Conservation (phyloP, 2,329 filamentous ascomycete species). For the Diaporthe australafricana region DNA sequence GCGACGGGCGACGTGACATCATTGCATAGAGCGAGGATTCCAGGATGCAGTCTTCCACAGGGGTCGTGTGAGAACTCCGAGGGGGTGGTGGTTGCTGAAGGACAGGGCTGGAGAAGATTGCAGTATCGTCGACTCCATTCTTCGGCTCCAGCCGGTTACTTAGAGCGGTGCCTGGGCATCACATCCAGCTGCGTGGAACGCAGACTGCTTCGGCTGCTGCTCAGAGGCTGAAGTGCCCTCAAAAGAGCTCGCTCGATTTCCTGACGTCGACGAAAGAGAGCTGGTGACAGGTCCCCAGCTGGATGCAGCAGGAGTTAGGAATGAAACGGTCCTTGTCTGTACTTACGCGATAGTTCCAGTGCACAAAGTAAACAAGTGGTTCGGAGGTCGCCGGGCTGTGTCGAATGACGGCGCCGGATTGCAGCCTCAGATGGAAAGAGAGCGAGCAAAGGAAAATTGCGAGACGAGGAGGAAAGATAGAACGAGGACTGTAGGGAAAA, state of each 20-base stretch:
- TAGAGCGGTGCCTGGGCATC: constrained; percentile 7
- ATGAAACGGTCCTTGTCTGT: background rate
- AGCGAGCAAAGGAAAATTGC: constrained; percentile 14
- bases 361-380: constrained; percentile 22
- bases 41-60: background rate
- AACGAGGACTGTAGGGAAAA: constrained; percentile 3
- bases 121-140: constrained; percentile 20
- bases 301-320: background rate
- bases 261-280: background rate
- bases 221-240: background rate
- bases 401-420: constrained; percentile 21
- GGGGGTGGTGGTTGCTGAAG: background rate
- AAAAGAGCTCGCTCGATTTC: background rate
- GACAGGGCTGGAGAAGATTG: constrained; percentile 14
- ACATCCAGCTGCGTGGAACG: background rate
- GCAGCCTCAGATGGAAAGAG: background rate
- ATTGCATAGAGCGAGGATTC: constrained; percentile 4
- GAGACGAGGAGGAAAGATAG: constrained; percentile 20
- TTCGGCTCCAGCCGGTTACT: constrained; percentile 19
- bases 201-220: constrained; percentile 3
- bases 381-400: background rate
- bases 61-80: background rate
- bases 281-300: background rate
- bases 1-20: constrained; percentile 14
- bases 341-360: constrained; percentile 16